Evolutionary conservation across 306 rosid genomes (phyloP).

Genomic region (Casuarina glauca): DNA sequence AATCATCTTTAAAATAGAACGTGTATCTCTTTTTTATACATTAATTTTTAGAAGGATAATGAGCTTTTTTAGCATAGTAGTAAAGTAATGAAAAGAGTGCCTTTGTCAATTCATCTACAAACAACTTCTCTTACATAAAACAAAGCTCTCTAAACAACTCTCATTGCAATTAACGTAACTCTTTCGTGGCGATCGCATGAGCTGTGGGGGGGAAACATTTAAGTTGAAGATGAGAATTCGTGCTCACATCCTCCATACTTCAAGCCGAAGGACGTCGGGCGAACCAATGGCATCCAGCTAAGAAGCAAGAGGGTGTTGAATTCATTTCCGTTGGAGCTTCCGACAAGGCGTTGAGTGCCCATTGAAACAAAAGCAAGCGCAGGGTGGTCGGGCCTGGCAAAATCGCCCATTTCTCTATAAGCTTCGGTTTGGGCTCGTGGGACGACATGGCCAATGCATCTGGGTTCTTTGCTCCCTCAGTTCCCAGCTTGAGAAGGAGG

Average conservation of each 20-base stretch:
- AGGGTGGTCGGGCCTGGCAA: conserved; percentile 43
- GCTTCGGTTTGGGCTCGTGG: conserved; percentile 38
- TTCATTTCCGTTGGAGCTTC: not conserved
- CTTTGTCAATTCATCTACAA: no score
- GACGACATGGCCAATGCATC: conserved; percentile 88
- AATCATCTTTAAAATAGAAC: no score
- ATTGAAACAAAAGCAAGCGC: not conserved
- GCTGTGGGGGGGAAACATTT: no score
- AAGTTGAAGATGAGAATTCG: not conserved
- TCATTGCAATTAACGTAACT: no score
- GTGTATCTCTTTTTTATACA: no score
- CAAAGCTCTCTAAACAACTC: no score
- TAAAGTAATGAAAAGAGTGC: no score
- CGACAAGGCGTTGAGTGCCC: not conserved
- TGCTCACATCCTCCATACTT: not conserved
- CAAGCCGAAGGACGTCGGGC: not conserved
- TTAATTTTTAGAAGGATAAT: no score
- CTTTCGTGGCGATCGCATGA: no score
- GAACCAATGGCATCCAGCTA: not conserved
- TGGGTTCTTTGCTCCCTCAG: conserved; percentile 71
- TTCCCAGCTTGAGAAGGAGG: conserved; percentile 52
- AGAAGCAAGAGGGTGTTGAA: not conserved
- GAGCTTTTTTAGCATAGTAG: no score
- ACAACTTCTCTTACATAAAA: no score
- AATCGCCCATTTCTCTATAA: conserved; percentile 43